phyloP scores from a whole-genome alignment of 164 flowering plant genomes.

The Echeveria elegans region DNA sequence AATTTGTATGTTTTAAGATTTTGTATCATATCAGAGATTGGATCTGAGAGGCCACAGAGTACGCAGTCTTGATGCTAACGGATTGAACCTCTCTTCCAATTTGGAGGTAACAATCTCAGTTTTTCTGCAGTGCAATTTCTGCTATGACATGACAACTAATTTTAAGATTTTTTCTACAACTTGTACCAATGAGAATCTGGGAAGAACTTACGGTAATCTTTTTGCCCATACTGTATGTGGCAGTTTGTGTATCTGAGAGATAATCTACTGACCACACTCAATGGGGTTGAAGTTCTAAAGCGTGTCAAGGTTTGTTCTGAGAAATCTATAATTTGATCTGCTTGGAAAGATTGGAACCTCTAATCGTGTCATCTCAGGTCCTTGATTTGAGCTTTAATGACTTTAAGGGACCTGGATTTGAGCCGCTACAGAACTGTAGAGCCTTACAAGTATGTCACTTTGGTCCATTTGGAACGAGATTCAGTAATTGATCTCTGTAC shows the following conservation, averaged over 20 bases:
- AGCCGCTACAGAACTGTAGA: slow-evolving; percentile 92
- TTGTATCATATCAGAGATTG: slow-evolving; percentile 48
- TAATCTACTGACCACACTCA: slow-evolving; percentile 81
- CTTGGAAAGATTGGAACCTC: background rate
- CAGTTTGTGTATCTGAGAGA: slow-evolving; percentile 99
- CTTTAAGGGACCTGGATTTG: slow-evolving; percentile 97
- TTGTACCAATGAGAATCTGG: background rate
- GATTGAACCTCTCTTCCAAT: slow-evolving; percentile 66
- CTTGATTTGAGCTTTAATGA: slow-evolving; percentile 99
- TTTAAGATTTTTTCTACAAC: background rate
- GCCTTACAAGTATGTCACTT: slow-evolving; percentile 57
- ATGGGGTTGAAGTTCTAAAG: slow-evolving; percentile 82
- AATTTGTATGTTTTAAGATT: background rate
- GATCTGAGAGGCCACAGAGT: slow-evolving; percentile 96
- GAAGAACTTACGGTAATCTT: background rate
- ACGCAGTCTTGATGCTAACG: slow-evolving; percentile 64
- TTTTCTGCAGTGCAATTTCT: background rate
- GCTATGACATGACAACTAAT: background rate
- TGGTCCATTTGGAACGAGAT: background rate
- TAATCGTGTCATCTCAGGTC: slow-evolving; percentile 40
- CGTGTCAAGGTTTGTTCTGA: slow-evolving; percentile 77
- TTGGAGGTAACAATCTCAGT: slow-evolving; percentile 53
- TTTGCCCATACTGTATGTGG: slow-evolving; percentile 12
- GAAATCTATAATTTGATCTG: slow-evolving; percentile 1
- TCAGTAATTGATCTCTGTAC: background rate